These are phyloP conservation scores for Nitzschia sp. DNA, from an alignment of 108 stramenopile genomes.

Conservation along the genomic window DNA sequence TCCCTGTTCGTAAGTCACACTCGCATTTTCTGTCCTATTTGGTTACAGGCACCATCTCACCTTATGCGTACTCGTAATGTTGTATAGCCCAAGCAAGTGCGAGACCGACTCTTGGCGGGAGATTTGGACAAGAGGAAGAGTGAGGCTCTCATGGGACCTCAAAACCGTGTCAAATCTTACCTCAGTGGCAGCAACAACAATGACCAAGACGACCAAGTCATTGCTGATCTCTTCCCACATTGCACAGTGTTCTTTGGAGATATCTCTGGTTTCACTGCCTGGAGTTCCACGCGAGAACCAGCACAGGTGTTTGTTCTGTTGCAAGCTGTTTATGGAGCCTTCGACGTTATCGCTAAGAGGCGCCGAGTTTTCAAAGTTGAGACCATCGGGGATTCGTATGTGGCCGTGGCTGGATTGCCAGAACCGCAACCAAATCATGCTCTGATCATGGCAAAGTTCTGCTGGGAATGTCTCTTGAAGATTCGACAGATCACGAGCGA, in stretches of 20 bases:
- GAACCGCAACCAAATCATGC: conserved; percentile 27
- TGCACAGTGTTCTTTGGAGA: conserved; percentile 61
- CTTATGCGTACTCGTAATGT: background rate
- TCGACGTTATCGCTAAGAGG: conserved; percentile 25
- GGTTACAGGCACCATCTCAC: no score
- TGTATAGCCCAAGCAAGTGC: conserved; percentile 16
- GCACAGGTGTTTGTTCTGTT: conserved; percentile 53
- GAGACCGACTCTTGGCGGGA: conserved; percentile 7
- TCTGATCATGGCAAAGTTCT: conserved; percentile 22
- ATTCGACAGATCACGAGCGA: conserved; percentile 9
- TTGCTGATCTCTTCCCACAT: conserved; percentile 60
- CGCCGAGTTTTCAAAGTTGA: conserved; percentile 40
- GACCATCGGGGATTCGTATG: conserved; percentile 20
- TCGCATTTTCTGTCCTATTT: background rate
- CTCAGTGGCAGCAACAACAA: background rate
- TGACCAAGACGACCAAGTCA: conserved; percentile 26
- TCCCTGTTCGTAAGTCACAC: conserved; percentile 44
- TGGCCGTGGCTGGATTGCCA: conserved; percentile 16
- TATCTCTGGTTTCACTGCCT: conserved; percentile 43
- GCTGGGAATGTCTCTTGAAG: conserved; percentile 16
- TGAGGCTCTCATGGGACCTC: background rate
- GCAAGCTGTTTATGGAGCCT: conserved; percentile 40
- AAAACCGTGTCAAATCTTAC: conserved; percentile 6
- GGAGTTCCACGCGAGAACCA: conserved; percentile 47
- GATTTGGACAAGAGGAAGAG: conserved; percentile 5